phyloP scores from a whole-genome alignment of 2,329 filamentous ascomycete genomes.

The Beauveria australis region DNA sequence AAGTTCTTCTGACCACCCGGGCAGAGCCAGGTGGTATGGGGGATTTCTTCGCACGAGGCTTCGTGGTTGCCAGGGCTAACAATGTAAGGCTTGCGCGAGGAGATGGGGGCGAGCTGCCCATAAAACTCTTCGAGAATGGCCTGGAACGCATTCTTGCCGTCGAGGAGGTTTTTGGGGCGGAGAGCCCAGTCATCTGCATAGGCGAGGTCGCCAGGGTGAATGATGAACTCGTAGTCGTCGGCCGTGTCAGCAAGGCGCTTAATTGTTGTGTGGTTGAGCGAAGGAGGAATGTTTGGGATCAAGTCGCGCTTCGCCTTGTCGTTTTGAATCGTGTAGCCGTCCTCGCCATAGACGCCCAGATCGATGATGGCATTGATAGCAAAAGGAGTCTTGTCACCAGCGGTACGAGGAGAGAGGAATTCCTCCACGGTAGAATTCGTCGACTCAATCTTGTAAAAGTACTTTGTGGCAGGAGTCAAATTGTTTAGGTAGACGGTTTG shows the following conservation, averaged over 20 bases:
- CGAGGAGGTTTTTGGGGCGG: slow-evolving; percentile 35
- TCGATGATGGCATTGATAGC: slow-evolving; percentile 41
- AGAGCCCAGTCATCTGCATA: slow-evolving; percentile 53
- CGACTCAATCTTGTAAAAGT: slow-evolving; percentile 52
- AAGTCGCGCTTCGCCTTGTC: slow-evolving; percentile 37
- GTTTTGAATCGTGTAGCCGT: slow-evolving; percentile 24
- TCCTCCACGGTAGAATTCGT: slow-evolving; percentile 46
- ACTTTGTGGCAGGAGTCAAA: slow-evolving; percentile 44
- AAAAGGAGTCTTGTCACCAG: slow-evolving; percentile 48
- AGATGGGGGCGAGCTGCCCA: slow-evolving; percentile 29
- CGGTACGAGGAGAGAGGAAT: slow-evolving; percentile 31
- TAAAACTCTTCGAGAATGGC: slow-evolving; percentile 51
- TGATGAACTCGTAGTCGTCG: slow-evolving; percentile 46
- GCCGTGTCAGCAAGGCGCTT: slow-evolving; percentile 40
- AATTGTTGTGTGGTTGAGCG: slow-evolving; percentile 52
- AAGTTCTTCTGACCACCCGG: slow-evolving; percentile 50
- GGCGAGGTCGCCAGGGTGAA: slow-evolving; percentile 47
- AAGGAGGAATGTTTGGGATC: slow-evolving; percentile 40
- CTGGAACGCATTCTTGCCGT: slow-evolving; percentile 44
- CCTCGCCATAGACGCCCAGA: slow-evolving; percentile 38
- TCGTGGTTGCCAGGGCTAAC: slow-evolving; percentile 47
- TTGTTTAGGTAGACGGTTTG: slow-evolving; percentile 39
- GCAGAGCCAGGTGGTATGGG: slow-evolving; percentile 29
- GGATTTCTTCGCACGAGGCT: slow-evolving; percentile 36
- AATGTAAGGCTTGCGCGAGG: slow-evolving; percentile 44